Evolutionary conservation across 441 rosid genomes (phyloP).

Genomic region (Rhodomyrtus psidioides): DNA sequence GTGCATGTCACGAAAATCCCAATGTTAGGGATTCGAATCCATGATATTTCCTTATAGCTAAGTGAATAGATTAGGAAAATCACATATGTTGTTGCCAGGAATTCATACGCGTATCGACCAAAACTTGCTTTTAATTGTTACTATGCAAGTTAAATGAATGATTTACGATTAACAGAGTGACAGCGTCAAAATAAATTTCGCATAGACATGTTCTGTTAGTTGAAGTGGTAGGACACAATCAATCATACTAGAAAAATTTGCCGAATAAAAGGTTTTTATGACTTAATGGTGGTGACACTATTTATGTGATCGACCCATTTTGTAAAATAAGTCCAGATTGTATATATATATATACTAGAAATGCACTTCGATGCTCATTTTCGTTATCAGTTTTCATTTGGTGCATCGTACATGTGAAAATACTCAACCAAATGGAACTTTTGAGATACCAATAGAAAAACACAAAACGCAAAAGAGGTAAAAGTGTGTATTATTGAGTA

Average conservation of each 20-base stretch:
- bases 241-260: neutral
- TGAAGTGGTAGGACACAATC: accelerated
- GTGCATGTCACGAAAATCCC: too few species aligned
- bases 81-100: neutral
- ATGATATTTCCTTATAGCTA: neutral
- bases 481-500: neutral
- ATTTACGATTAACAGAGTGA: neutral
- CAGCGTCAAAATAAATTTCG: neutral
- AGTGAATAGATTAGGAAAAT: neutral
- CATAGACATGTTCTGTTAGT: neutral
- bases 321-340: neutral
- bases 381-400: neutral
- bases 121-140: neutral
- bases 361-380: neutral
- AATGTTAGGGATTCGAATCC: too few species aligned
- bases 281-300: neutral
- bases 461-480: neutral
- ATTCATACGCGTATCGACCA: neutral
- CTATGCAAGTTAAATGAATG: neutral
- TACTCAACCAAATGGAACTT: neutral
- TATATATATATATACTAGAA: neutral
- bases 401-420: neutral
- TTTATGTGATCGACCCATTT: neutral
- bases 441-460: neutral
- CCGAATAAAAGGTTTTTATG: neutral